Evolutionary conservation across 371 early-diverging fungal species (phyloP), one percentile per base, ranked within the genome.

Genomic region (Mucor plumbeus): DNA sequence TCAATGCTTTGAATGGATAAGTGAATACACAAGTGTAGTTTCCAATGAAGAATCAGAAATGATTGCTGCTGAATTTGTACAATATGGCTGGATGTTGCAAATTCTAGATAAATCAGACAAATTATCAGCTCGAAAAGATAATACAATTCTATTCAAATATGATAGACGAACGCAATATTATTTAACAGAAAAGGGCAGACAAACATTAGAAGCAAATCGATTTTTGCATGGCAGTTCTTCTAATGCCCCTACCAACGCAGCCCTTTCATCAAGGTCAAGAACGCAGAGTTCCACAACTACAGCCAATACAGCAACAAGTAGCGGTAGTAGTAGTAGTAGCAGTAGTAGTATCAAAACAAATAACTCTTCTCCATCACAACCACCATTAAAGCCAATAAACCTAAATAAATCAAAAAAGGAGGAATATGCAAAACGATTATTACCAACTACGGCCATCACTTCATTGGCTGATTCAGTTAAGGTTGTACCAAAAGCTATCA

Each of bases 1-100:
- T 44, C 81, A 80, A 39, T 75, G 77, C 41, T 73, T 74, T 64
- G 90, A 87, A 36, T 90, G 90, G 90, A 78, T 92, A 34, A 72
- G 85, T 59, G 86, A 85, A 53, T 82, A 87, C 59, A 84, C 89
- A 0, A 82, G 87, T 0, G 86, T 85, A 21, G 81, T 89, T 41
- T 80, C 84, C 35, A 77, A 76, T 14, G 83, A 86, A 56, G 92
- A 92, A 62, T 86, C 89, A 0, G 71, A 84, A 19, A 56, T 74
- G 19, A 72, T 90, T 34, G 87, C 86, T 7, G 73, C 79, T 31
- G 82, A 84, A 59, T 87, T 90, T 79, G 71, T 90, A 7, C 65
- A 74, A 1, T 77, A 77, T 35, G 86, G 82, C 3, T 89, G 90
- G 81, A 84, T 92, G 47, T 73, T 72, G 34, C 83, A 79, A 54